Conservation (phyloP, 1,284 basidiomycete genomes). For the Cryptococcus neoformans region DNA sequence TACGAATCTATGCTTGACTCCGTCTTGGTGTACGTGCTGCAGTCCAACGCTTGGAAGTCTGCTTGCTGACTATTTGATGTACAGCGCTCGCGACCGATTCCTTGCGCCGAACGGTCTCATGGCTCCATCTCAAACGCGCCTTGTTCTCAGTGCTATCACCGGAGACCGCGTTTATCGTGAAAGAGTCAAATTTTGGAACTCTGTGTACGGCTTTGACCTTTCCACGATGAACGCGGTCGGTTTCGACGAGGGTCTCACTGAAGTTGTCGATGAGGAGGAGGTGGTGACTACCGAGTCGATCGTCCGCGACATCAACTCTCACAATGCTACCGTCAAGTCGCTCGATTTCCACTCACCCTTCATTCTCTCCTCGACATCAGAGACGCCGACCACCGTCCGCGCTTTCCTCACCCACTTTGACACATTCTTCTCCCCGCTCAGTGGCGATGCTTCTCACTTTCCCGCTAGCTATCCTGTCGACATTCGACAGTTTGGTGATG, state of each 20-base stretch:
- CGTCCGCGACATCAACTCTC: constrained; percentile 74
- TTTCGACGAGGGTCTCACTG: constrained; percentile 74
- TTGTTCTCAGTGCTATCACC: constrained; percentile 78
- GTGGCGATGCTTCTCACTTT: constrained; percentile 52
- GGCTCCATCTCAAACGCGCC: constrained; percentile 85
- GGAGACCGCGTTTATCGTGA: constrained; percentile 73
- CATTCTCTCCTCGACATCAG: constrained; percentile 60
- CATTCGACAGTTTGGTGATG: constrained; percentile 30
- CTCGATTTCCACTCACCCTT: constrained; percentile 78
- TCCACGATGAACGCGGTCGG: constrained; percentile 65
- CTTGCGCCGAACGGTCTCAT: constrained; percentile 74
- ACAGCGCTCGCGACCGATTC: constrained; percentile 74
- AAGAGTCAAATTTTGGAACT: constrained; percentile 81
- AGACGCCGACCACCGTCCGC: constrained; percentile 63
- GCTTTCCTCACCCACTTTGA: constrained; percentile 93
- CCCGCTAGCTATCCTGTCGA: constrained; percentile 46
- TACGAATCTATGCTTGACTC: constrained; percentile 99
- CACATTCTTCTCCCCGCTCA: constrained; percentile 69
- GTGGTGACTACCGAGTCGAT: constrained; percentile 65
- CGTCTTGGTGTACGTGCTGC: constrained; percentile 58
- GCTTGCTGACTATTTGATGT: background rate
- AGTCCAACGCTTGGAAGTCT: background rate
- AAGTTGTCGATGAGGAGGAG: constrained; percentile 67
- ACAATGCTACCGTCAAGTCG: constrained; percentile 62
- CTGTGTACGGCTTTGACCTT: constrained; percentile 89